phyloP scores from a whole-genome alignment of 1,284 basidiomycete genomes.

The Heterobasidion irregulare region DNA sequence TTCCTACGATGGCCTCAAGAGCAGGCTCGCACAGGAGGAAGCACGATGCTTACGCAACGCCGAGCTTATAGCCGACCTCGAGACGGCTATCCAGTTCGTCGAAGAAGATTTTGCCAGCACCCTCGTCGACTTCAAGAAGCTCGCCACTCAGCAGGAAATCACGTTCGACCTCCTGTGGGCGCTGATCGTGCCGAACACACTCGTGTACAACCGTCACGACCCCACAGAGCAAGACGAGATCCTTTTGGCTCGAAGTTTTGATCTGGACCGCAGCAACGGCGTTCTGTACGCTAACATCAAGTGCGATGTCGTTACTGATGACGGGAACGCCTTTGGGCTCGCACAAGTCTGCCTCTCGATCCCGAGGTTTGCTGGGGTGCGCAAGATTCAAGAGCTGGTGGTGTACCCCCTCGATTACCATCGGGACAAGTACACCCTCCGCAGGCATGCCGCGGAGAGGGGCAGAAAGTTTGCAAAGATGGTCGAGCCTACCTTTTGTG shows the following conservation, averaged over 20 bases:
- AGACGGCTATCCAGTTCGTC: slow-evolving; percentile 12
- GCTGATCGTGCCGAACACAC: slow-evolving; percentile 18
- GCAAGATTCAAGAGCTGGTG: slow-evolving; percentile 15
- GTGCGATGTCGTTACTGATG: slow-evolving; percentile 19
- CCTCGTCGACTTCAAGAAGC: slow-evolving; percentile 8
- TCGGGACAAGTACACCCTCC: background rate
- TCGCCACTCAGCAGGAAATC: slow-evolving; percentile 13
- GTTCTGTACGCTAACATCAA: slow-evolving; percentile 8
- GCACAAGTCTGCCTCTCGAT: slow-evolving; percentile 14
- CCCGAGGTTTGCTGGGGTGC: slow-evolving; percentile 13
- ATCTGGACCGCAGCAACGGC: slow-evolving; percentile 5
- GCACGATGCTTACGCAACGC: slow-evolving; percentile 6
- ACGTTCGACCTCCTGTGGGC: slow-evolving; percentile 21
- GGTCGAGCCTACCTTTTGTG: slow-evolving; percentile 10
- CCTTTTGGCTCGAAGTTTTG: background rate
- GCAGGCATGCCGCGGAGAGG: slow-evolving; percentile 8
- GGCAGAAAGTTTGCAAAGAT: slow-evolving; percentile 14
- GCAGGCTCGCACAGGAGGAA: slow-evolving; percentile 6
- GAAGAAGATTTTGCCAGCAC: slow-evolving; percentile 10
- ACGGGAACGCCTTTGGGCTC: slow-evolving; percentile 18
- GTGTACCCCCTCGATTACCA: slow-evolving; percentile 14
- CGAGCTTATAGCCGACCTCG: slow-evolving; percentile 13
- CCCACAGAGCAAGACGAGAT: slow-evolving; percentile 17
- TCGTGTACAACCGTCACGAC: slow-evolving; percentile 15
- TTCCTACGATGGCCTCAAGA: background rate